These are phyloP conservation scores for Lodderomyces orthopsilosis DNA, from an alignment of 1,139 yeast species.

Conservation along the genomic window DNA sequence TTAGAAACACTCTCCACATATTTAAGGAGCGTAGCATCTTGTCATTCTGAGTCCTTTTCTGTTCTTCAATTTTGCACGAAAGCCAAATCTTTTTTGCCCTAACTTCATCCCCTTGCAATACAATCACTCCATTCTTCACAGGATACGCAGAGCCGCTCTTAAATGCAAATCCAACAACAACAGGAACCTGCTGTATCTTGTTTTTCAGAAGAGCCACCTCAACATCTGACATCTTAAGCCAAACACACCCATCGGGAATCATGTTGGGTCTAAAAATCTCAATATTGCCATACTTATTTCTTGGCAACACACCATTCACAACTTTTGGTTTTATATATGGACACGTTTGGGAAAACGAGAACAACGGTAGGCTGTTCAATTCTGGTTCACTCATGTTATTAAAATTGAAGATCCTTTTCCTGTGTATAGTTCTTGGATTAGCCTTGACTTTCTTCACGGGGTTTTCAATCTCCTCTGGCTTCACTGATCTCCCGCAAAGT, in stretches of 20 bases:
- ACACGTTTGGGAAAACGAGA: constrained; percentile 32
- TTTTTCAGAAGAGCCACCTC: constrained; percentile 20
- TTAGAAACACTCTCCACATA: constrained; percentile 25
- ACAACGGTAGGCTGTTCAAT: constrained; percentile 23
- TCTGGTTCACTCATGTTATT: constrained; percentile 22
- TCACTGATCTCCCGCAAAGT: constrained; percentile 34
- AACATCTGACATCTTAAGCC: constrained; percentile 28
- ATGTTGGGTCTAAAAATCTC: constrained; percentile 31
- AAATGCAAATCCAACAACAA: constrained; percentile 32
- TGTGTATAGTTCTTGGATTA: constrained; percentile 25
- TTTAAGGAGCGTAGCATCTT: constrained; percentile 4
- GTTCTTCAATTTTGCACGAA: constrained; percentile 19
- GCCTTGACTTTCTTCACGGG: constrained; percentile 24
- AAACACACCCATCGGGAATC: constrained; percentile 32
- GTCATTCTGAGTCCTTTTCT: background rate
- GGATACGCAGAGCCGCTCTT: constrained; percentile 32
- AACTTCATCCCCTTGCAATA: constrained; percentile 19
- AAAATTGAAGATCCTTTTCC: constrained; percentile 19
- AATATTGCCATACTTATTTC: constrained; percentile 34
- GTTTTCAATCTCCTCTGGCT: constrained; percentile 16
- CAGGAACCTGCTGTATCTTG: constrained; percentile 28
- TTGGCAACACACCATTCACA: constrained; percentile 21
- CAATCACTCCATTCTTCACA: constrained; percentile 29
- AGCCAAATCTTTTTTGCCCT: constrained; percentile 30
- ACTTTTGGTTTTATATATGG: constrained; percentile 22